Percentiles rank a stretch among this genome's conserved stretches.
These are phyloP conservation scores for Cryptosporidium parvum DNA, from an alignment of 169 alveolate species.

Conservation along the genomic window DNA sequence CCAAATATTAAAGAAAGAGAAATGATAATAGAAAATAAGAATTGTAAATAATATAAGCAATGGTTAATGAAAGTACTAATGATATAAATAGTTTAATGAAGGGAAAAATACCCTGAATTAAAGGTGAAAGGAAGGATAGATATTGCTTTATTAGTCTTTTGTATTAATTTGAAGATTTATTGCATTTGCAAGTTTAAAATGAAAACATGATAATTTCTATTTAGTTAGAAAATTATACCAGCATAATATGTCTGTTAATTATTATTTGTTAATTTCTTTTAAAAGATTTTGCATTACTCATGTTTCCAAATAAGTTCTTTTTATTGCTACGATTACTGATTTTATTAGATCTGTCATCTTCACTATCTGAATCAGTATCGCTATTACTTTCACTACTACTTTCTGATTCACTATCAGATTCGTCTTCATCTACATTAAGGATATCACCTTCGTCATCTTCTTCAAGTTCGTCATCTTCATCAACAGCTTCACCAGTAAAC, in stretches of 20 bases:
- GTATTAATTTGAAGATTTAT: no score
- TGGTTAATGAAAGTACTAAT: background rate
- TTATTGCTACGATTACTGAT: background rate
- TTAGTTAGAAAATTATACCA: background rate
- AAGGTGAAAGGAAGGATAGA: background rate
- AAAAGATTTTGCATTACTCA: slow-evolving; percentile 57
- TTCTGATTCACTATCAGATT: slow-evolving; percentile 21
- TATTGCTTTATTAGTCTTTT: background rate
- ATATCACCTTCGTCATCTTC: slow-evolving; percentile 76
- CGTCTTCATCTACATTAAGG: slow-evolving; percentile 58
- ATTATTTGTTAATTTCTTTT: slow-evolving; percentile 44
- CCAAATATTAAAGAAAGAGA: background rate
- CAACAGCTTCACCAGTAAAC: slow-evolving; percentile 74
- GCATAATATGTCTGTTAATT: background rate
- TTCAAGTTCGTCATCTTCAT: slow-evolving; percentile 74
- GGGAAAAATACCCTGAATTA: background rate
- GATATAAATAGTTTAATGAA: background rate
- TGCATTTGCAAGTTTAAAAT: background rate
- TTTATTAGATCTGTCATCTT: slow-evolving; percentile 9
- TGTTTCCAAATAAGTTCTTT: slow-evolving; percentile 1
- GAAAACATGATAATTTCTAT: background rate
- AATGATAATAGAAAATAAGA: background rate
- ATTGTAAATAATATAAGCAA: background rate
- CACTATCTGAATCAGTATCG: slow-evolving; percentile 4
- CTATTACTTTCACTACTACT: background rate